Evolutionary conservation across 495 filamentous ascomycete species (phyloP).

Genomic region (Hyaloscypha finlandica): DNA sequence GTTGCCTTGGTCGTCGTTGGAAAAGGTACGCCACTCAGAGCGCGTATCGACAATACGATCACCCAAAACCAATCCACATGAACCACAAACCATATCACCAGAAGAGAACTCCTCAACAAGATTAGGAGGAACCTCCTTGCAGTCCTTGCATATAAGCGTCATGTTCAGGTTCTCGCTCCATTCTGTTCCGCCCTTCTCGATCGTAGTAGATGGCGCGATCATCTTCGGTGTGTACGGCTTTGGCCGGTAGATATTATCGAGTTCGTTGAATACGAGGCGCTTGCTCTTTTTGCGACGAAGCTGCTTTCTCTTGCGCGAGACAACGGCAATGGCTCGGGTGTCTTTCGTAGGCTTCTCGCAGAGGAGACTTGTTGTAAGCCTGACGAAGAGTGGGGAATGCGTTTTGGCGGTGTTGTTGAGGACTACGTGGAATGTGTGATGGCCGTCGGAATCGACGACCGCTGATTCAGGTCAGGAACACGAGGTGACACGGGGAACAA

Average conservation of each 20-base stretch:
- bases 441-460: slow-evolving; percentile 20
- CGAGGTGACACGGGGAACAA: neutral
- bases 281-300: slow-evolving; percentile 23
- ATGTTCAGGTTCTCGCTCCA: slow-evolving; percentile 71
- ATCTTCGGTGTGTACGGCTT: slow-evolving; percentile 37
- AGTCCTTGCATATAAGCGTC: slow-evolving; percentile 82
- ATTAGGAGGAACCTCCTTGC: slow-evolving; percentile 86
- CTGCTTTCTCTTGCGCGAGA: slow-evolving; percentile 34
- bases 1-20: slow-evolving; percentile 90
- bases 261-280: slow-evolving; percentile 33
- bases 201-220: slow-evolving; percentile 39
- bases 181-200: slow-evolving; percentile 22
- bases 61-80: slow-evolving; percentile 88
- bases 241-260: slow-evolving; percentile 34
- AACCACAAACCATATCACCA: slow-evolving; percentile 89
- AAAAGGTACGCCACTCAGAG: slow-evolving; percentile 98
- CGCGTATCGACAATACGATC: slow-evolving; percentile 92
- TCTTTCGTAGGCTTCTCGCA: slow-evolving; percentile 46
- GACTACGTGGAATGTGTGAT: neutral
- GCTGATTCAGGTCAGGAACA: slow-evolving; percentile 1
- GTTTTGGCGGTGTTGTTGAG: slow-evolving; percentile 54
- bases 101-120: slow-evolving; percentile 89
- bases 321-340: slow-evolving; percentile 25
- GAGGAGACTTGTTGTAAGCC: slow-evolving; percentile 40
- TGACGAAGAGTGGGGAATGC: slow-evolving; percentile 67